Conservation (phyloP, 345 rosid species). For the Arabidopsis arenosa region DNA sequence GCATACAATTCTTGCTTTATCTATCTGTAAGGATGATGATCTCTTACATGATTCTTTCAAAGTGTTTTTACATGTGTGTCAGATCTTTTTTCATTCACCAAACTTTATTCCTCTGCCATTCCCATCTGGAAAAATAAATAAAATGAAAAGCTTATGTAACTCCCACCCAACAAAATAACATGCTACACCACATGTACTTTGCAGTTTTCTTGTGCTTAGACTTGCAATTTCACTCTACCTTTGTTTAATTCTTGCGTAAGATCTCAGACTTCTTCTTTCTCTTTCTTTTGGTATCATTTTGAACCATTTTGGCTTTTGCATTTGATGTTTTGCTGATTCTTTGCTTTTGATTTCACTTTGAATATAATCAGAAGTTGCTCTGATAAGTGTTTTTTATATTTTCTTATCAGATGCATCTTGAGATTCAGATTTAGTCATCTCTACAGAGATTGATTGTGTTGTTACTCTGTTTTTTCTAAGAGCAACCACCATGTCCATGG, state of each 20-base stretch:
- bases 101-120: slow-evolving; percentile 56
- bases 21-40: slow-evolving; percentile 48
- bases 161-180: slow-evolving; percentile 42
- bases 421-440: slow-evolving; percentile 41
- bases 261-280: slow-evolving; percentile 25
- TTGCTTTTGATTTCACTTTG: neutral
- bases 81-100: slow-evolving; percentile 36
- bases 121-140: slow-evolving; percentile 35
- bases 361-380: neutral
- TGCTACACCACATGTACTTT: slow-evolving; percentile 42
- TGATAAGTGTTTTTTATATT: neutral
- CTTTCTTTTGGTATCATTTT: slow-evolving; percentile 7
- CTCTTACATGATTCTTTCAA: slow-evolving; percentile 36
- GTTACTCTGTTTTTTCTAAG: slow-evolving; percentile 61
- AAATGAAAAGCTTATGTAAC: slow-evolving; percentile 44
- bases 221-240: slow-evolving; percentile 27
- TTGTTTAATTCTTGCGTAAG: slow-evolving; percentile 35
- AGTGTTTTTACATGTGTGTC: slow-evolving; percentile 43
- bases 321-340: neutral
- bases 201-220: slow-evolving; percentile 34
- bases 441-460: slow-evolving; percentile 46
- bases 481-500: slow-evolving; percentile 45
- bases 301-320: neutral
- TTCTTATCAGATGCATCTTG: slow-evolving; percentile 28
- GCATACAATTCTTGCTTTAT: slow-evolving; percentile 45